These are phyloP conservation scores for Saturnispora saitoi DNA, from an alignment of 805 yeast species.

Conservation along the genomic window DNA sequence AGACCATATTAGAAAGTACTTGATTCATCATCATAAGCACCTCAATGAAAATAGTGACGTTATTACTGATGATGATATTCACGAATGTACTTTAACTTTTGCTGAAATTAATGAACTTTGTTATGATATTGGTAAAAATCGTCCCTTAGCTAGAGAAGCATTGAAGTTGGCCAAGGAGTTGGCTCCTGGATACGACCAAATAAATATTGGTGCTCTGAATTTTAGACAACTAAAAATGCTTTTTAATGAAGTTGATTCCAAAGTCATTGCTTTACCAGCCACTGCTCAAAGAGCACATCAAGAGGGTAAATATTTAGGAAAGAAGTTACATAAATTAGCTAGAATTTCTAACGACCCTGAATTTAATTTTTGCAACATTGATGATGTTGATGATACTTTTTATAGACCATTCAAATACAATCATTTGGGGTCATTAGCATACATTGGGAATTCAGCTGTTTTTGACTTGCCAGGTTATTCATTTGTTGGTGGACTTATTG, in stretches of 20 bases:
- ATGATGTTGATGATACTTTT: slow-evolving; percentile 32
- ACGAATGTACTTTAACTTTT: slow-evolving; percentile 38
- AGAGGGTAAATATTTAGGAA: slow-evolving; percentile 77
- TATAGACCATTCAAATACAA: slow-evolving; percentile 63
- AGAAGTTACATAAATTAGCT: slow-evolving; percentile 54
- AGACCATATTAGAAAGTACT: slow-evolving; percentile 92
- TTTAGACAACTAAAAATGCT: slow-evolving; percentile 41
- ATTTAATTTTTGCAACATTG: slow-evolving; percentile 33
- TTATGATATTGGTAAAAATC: slow-evolving; percentile 37
- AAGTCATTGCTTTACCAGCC: slow-evolving; percentile 77
- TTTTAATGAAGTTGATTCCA: slow-evolving; percentile 53
- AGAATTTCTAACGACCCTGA: slow-evolving; percentile 45
- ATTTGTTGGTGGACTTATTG: slow-evolving; percentile 72
- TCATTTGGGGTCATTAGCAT: slow-evolving; percentile 89
- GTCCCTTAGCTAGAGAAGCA: slow-evolving; percentile 53
- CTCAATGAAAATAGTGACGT: slow-evolving; percentile 25
- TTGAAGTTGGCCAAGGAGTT: slow-evolving; percentile 41
- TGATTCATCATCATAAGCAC: slow-evolving; percentile 72
- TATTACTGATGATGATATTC: slow-evolving; percentile 45
- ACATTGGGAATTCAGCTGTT: slow-evolving; percentile 92
- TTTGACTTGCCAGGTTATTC: slow-evolving; percentile 81
- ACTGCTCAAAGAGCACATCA: slow-evolving; percentile 98
- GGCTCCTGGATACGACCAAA: slow-evolving; percentile 43
- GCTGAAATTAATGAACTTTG: slow-evolving; percentile 43
- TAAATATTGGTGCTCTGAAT: slow-evolving; percentile 40